Base-by-base conservation (phyloP, 495 filamentous ascomycete genomes). In the Penicillium alfredii region DNA sequence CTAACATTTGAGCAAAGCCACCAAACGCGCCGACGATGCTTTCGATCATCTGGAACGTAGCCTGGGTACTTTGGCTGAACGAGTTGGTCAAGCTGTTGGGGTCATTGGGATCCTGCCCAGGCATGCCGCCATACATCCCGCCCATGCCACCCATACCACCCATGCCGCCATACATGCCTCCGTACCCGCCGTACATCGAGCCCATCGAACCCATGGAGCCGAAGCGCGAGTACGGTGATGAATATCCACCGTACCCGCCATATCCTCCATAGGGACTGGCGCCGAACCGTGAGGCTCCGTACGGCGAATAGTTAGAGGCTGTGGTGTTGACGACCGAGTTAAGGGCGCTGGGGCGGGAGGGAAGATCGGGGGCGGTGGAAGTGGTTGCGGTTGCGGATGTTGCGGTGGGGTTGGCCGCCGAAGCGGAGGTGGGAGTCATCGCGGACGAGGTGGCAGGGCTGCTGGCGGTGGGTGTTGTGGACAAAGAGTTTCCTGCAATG, bases 31-130 rank as follows among this genome's bases (percentile, higher is more conserved):
- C 83, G n/a, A 97, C 92, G 27, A 99, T 84, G 44, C 88, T 92
- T 67, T 99, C 93, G 25, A 99, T 88, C 72, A 97, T 85, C 72
- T 97, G 92, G 55, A 99, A 99, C 1, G 93, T 97, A n/a, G 90
- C 84, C 47, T 89, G 85, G 1, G 93, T 99, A 63, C 80, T 89
- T 53, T 88, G 86, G 50, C 75, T 81, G 66, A 97, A 94, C 12
- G 82, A 81, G 53, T 90, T 82, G 11, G 87, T 94, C 51, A 99
- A 64, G 63, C 87, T 95, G 51, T 88, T 87, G 6, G 88, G 86
- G 52, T 97, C 88, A 60, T 95, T 94, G 10, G 85, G 86, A 63
- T 92, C 84, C 53, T 64, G 63, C 35, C 68, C 67, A 4, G 70
- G 58, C 55, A 57, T 62, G 30, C 65, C 69, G 8, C 73, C 73